Base-by-base conservation (phyloP, 257 asterid genomes). In the Ilex aquifolium region DNA sequence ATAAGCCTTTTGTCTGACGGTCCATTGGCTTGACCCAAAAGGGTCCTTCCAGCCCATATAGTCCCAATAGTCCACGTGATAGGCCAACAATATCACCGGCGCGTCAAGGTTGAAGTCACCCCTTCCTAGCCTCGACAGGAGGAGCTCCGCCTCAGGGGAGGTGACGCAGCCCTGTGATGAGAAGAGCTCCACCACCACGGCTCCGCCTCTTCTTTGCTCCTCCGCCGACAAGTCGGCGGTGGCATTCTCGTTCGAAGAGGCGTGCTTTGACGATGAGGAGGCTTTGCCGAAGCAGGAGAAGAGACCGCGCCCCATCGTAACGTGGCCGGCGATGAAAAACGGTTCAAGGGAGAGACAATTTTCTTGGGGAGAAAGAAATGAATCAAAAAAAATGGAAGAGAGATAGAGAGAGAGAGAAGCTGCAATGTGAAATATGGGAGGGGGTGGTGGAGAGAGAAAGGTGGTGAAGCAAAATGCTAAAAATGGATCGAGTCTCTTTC, bases 31-130 rank as follows among this genome's bases (percentile, higher is more conserved):
- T 0, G 96, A 91, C n/a, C 83, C 95, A 36, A 77, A 91, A 0
- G 95, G 92, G 21, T 91, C 98, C 65, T 85, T 91, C 98, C 98
- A 91, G 29, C 96, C 98, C 74, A 68, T 83, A 40, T 91, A 88
- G 64, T 91, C 96, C 96, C 98, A 91, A 56, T 78, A 80, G 65
- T 91, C 96, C 14, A 91, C 96, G 65, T 91, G 96, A 69, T 79
- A 91, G 0, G 90, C 84, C 80, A 91, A 39, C 80, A 88, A 36
- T 1, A 86, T 49, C 76, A 91, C 65, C 67, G 96, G 98, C 69
- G 53, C 75, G 9, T 81, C 89, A 8, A 84, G 71, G 44, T 78
- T 67, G 77, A 84, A 91, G 32, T 91, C 96, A 13, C 98, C 98
- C 56, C 98, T 73, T 31, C 96, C 98, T 14, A 91, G 71, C 65